Conservation (phyloP, 208 protist genomes). For the Balamuthia mandrillaris region DNA sequence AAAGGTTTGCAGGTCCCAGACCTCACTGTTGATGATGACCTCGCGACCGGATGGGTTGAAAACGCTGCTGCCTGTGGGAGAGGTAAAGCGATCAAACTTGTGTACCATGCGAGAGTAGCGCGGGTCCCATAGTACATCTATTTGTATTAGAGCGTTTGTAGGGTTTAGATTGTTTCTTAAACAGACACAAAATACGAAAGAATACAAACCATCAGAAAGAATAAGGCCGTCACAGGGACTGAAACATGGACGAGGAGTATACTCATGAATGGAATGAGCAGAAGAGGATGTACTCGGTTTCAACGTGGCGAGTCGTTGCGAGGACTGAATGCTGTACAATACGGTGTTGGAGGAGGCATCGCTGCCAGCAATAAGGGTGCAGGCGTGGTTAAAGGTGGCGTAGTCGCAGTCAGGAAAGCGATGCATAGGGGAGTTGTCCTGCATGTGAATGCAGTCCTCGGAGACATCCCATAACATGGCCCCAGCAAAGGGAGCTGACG, state of each 20-base stretch:
- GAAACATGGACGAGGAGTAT: not conserved
- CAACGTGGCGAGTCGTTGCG: constrained; percentile 2
- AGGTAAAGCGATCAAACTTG: constrained; percentile 42
- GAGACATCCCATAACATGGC: too few relatives aligned
- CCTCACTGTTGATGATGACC: constrained; percentile 49
- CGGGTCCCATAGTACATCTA: constrained; percentile 30
- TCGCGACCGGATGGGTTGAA: constrained; percentile 44
- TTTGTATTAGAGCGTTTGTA: not conserved
- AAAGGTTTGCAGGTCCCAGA: constrained; percentile 46
- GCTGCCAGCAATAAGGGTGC: constrained; percentile 17
- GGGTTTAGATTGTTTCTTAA: not conserved
- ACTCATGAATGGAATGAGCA: not conserved
- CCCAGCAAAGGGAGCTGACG: not conserved
- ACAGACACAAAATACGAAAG: not conserved
- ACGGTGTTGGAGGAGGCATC: not conserved
- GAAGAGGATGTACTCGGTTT: not conserved
- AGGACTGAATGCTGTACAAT: not conserved
- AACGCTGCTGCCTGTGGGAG: constrained; percentile 36
- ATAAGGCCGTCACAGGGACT: constrained; percentile 41
- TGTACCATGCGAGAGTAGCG: constrained; percentile 36
- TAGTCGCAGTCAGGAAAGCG: constrained; percentile 9
- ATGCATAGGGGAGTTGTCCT: not conserved
- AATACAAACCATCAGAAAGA: not conserved
- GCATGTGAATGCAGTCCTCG: too few relatives aligned
- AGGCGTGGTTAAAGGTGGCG: constrained; percentile 20